These are phyloP conservation scores for Fraxinus floribunda DNA, from an alignment of 305 asterid genomes.

Conservation along the genomic window DNA sequence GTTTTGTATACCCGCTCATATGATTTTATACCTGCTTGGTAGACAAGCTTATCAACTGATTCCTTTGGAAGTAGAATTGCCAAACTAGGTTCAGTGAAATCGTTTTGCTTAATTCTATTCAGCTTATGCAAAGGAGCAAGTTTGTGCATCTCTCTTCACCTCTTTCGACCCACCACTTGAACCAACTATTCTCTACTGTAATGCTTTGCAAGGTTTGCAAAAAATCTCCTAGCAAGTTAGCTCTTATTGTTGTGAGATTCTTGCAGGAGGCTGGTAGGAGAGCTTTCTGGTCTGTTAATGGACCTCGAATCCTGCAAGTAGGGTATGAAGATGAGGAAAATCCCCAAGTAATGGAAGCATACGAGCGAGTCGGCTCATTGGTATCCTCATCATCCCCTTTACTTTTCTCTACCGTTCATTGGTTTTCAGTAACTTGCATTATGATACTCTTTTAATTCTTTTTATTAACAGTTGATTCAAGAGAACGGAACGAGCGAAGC, in stretches of 20 bases:
- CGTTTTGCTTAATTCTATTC: neutral
- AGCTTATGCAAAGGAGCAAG: neutral
- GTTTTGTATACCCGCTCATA: neutral
- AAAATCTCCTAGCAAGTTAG: neutral
- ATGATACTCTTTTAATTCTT: constrained; percentile 13
- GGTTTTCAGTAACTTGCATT: neutral
- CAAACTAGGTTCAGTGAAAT: neutral
- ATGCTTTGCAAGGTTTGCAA: neutral
- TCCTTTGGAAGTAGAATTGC: neutral
- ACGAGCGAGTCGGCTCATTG: constrained; percentile 89
- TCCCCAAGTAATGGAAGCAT: constrained; percentile 88
- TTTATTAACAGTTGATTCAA: constrained; percentile 57
- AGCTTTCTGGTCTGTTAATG: constrained; percentile 95
- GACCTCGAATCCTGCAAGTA: constrained; percentile 83
- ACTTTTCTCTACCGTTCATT: neutral
- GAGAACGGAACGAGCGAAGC: constrained; percentile 49
- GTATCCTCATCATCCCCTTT: constrained; percentile 35
- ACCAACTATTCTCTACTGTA: neutral
- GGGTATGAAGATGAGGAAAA: constrained; percentile 84
- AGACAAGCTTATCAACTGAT: neutral
- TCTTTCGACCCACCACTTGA: neutral
- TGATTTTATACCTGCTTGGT: neutral
- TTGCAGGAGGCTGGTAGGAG: constrained; percentile 84
- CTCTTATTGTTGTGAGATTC: neutral
- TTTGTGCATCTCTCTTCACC: neutral